A percentile compares a stretch with the other conserved stretches of the same genome.
These are phyloP conservation scores for Alternaria sp. DNA, from an alignment of 2,329 filamentous ascomycete genomes.

Conservation along the genomic window DNA sequence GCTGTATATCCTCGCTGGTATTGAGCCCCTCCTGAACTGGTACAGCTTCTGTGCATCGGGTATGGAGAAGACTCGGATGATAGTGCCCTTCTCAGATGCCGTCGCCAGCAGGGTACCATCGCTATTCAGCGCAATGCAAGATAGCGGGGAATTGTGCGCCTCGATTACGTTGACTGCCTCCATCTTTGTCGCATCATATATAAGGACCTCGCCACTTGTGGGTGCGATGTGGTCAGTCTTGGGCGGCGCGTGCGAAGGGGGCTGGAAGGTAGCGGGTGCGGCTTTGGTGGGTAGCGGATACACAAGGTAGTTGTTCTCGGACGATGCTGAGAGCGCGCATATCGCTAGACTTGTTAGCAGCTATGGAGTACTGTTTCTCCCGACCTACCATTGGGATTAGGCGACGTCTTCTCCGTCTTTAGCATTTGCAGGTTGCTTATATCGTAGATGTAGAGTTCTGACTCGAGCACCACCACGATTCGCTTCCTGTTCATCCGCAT, in stretches of 20 bases:
- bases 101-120: slow-evolving; percentile 92
- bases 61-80: slow-evolving; percentile 94
- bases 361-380: slow-evolving; percentile 3
- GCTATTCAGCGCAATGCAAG: slow-evolving; percentile 88
- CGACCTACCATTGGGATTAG: slow-evolving; percentile 76
- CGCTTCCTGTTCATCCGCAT: slow-evolving; percentile 94
- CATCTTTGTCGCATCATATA: slow-evolving; percentile 88
- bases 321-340: slow-evolving; percentile 90
- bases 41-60: slow-evolving; percentile 92
- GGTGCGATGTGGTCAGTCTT: slow-evolving; percentile 77
- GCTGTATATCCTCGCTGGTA: slow-evolving; percentile 94
- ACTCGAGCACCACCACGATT: slow-evolving; percentile 90
- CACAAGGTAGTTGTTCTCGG: slow-evolving; percentile 93
- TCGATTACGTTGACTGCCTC: slow-evolving; percentile 96
- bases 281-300: slow-evolving; percentile 82
- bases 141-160: slow-evolving; percentile 90
- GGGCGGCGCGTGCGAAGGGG: slow-evolving; percentile 85
- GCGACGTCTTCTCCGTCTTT: slow-evolving; percentile 90
- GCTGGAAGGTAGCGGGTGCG: slow-evolving; percentile 60
- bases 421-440: slow-evolving; percentile 98
- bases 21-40: slow-evolving; percentile 94
- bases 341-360: slow-evolving; percentile 66
- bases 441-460: slow-evolving; percentile 97
- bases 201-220: slow-evolving; percentile 88
- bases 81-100: slow-evolving; percentile 95